Evolutionary conservation across 225 moss, liverwort and hornwort genomes (phyloP).

Genomic region (Physcomitrium patens): DNA sequence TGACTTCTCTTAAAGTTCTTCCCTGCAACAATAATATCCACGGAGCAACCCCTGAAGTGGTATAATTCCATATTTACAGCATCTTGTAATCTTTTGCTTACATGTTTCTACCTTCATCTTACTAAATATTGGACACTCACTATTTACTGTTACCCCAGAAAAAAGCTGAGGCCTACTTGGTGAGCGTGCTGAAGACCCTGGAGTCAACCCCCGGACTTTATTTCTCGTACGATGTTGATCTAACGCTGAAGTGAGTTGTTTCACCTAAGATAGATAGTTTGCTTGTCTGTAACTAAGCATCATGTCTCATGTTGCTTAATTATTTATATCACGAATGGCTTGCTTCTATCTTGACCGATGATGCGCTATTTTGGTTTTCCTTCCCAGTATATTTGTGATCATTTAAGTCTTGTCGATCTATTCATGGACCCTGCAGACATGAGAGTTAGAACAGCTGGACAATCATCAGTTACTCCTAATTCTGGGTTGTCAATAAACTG

Average conservation of each 20-base stretch:
- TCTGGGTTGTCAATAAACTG: slow-evolving; percentile 6
- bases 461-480: neutral
- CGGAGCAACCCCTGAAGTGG: slow-evolving; percentile 76
- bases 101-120: slow-evolving; percentile 10
- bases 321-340: too few species aligned
- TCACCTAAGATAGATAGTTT: too few species aligned
- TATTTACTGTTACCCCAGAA: slow-evolving; percentile 57
- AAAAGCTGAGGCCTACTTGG: slow-evolving; percentile 85
- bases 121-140: slow-evolving; percentile 18
- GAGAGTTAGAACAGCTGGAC: slow-evolving; percentile 12
- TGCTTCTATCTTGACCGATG: too few species aligned
- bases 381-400: neutral
- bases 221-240: slow-evolving; percentile 84
- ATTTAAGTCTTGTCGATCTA: neutral
- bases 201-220: slow-evolving; percentile 88
- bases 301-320: too few species aligned
- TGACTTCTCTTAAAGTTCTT: slow-evolving; percentile 86
- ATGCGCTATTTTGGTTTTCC: slow-evolving; percentile 17
- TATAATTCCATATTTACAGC: slow-evolving; percentile 25
- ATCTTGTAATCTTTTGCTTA: slow-evolving; percentile 4
- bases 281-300: too few species aligned
- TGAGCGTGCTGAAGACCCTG: slow-evolving; percentile 66
- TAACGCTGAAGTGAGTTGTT: slow-evolving; percentile 93
- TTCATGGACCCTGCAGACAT: slow-evolving; percentile 9
- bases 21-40: slow-evolving; percentile 70